These are phyloP conservation scores for Panicum hallii DNA, from an alignment of 202 grass and related monocot species.

Conservation along the genomic window DNA sequence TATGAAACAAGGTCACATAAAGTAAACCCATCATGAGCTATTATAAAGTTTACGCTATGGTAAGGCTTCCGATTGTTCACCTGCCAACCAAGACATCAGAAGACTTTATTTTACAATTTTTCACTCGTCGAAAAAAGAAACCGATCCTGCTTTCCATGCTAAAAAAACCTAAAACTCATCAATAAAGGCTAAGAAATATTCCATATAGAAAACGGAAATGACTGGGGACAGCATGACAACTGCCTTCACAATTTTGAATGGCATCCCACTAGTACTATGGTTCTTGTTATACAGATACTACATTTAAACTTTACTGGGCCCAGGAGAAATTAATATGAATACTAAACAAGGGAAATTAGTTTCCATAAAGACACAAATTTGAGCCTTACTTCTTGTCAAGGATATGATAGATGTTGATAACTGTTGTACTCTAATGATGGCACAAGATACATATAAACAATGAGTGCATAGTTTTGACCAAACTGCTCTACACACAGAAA, in stretches of 20 bases:
- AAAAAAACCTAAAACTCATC: constrained; percentile 13
- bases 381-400: background rate
- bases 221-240: background rate
- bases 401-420: background rate
- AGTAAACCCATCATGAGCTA: constrained; percentile 98
- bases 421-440: background rate
- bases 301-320: constrained; percentile 4
- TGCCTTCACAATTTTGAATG: constrained; percentile 32
- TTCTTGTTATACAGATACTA: constrained; percentile 17
- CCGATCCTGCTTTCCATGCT: background rate
- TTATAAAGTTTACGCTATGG: constrained; percentile 89
- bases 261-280: background rate
- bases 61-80: constrained; percentile 82
- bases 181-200: constrained; percentile 1
- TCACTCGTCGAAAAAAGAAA: constrained; percentile 20
- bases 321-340: constrained; percentile 6
- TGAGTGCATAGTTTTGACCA: constrained; percentile 6
- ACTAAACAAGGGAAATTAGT: constrained; percentile 19
- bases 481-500: background rate
- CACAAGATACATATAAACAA: constrained; percentile 7
- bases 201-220: background rate
- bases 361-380: constrained; percentile 1
- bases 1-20: constrained; percentile 97
- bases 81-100: constrained; percentile 54
- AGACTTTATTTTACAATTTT: constrained; percentile 25